A percentile compares a stretch with the other conserved stretches of the same genome.
Evolutionary conservation across 1,139 yeast species (phyloP).

Genomic region (Zygoascus sp.): DNA sequence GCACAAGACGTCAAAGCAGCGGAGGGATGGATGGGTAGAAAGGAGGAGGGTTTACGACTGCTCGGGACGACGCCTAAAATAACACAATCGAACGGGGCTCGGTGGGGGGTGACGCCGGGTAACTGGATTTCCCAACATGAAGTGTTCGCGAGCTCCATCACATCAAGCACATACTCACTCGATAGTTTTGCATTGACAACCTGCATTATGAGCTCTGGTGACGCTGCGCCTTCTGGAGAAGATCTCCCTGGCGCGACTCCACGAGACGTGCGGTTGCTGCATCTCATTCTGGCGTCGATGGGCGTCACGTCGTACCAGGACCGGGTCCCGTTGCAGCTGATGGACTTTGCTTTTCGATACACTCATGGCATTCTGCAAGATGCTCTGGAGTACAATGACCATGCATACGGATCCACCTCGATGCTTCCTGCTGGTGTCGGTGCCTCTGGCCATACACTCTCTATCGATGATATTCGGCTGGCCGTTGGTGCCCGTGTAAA

Average conservation of each 20-base stretch:
- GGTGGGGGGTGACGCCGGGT: too few species aligned
- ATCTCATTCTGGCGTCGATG: slow-evolving; percentile 87
- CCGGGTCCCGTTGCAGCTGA: slow-evolving; percentile 87
- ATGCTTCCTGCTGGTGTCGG: slow-evolving; percentile 38
- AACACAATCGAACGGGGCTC: too few species aligned
- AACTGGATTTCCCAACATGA: neutral
- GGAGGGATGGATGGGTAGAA: too few species aligned
- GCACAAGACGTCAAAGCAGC: too few species aligned
- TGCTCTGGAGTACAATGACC: slow-evolving; percentile 84
- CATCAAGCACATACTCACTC: too few species aligned
- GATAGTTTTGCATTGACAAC: too few species aligned
- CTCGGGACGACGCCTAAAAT: too few species aligned
- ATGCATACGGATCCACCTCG: slow-evolving; percentile 38
- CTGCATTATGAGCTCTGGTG: neutral
- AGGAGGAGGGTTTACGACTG: too few species aligned
- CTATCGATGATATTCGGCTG: slow-evolving; percentile 84
- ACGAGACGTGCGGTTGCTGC: slow-evolving; percentile 85
- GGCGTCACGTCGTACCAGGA: slow-evolving; percentile 91
- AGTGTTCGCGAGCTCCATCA: too few species aligned
- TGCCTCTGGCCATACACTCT: slow-evolving; percentile 49
- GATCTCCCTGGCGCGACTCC: slow-evolving; percentile 45
- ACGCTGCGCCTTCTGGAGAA: slow-evolving; percentile 12
- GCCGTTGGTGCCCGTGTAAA: slow-evolving; percentile 93
- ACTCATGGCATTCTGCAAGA: slow-evolving; percentile 83
- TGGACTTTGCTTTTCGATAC: slow-evolving; percentile 94